phyloP scores from a whole-genome alignment of 176 grass and related monocot species.

The Cocos nucifera region DNA sequence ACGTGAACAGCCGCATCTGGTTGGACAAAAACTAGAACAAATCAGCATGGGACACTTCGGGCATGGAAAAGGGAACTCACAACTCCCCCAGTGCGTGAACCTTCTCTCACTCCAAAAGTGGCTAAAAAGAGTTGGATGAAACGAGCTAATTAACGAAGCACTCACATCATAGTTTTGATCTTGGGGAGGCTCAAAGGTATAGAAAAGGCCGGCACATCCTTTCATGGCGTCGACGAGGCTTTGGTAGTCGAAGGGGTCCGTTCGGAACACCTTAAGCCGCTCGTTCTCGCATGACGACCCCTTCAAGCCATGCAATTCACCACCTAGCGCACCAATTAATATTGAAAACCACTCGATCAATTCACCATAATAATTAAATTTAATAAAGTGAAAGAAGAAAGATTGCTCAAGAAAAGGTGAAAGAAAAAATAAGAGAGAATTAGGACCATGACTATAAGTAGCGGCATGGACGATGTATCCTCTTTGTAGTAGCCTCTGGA shows the following conservation, averaged over 20 bases:
- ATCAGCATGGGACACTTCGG: no score
- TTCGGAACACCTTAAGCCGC: constrained; percentile 53
- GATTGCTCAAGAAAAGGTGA: no score
- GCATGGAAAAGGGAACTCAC: no score
- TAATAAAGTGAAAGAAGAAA: not conserved
- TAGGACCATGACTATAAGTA: constrained; percentile 26
- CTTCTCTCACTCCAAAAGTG: no score
- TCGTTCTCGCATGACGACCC: constrained; percentile 18
- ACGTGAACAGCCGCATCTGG: no score
- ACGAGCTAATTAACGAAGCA: not conserved
- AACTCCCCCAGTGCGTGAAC: no score
- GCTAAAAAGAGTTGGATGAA: no score
- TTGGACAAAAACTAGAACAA: no score
- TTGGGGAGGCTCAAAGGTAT: constrained; percentile 56
- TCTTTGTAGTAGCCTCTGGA: constrained; percentile 55
- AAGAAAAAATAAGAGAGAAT: not conserved
- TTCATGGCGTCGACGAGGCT: constrained; percentile 74
- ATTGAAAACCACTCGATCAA: no score
- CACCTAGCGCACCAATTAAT: not conserved
- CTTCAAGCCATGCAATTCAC: constrained; percentile 26
- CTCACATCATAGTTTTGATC: constrained; percentile 65
- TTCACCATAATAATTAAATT: no score
- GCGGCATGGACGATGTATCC: constrained; percentile 93
- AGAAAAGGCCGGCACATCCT: constrained; percentile 84
- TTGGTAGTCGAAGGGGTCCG: constrained; percentile 84